Percentiles rank a stretch among this genome's conserved stretches.
phyloP scores from a whole-genome alignment of 2,329 filamentous ascomycete species.

The Stagonosporopsis tanaceti region DNA sequence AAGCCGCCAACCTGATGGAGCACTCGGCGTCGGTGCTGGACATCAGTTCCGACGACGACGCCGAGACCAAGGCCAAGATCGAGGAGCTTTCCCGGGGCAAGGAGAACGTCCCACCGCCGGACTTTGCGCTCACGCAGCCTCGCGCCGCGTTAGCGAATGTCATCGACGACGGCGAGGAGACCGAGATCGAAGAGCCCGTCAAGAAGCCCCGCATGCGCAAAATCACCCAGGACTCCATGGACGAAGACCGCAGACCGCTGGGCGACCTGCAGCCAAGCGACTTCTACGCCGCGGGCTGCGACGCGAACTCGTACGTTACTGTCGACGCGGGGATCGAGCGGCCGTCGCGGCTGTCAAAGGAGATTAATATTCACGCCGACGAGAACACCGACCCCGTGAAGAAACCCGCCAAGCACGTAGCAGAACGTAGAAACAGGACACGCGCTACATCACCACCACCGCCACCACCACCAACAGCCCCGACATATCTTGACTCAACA shows the following conservation, averaged over 20 bases:
- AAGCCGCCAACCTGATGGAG: conserved; percentile 91
- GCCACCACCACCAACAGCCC: background rate
- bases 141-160: conserved; percentile 19
- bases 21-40: conserved; percentile 88
- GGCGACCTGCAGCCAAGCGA: conserved; percentile 47
- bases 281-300: conserved; percentile 51
- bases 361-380: conserved; percentile 18
- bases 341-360: conserved; percentile 46
- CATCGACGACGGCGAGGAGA: conserved; percentile 24
- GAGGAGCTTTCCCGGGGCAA: conserved; percentile 74
- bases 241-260: conserved; percentile 51
- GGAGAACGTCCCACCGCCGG: conserved; percentile 85
- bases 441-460: background rate
- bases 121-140: conserved; percentile 41
- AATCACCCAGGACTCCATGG: conserved; percentile 49
- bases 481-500: background rate
- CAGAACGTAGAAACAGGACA: background rate
- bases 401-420: background rate
- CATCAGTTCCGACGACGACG: conserved; percentile 87
- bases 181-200: conserved; percentile 27
- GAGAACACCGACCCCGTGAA: conserved; percentile 13
- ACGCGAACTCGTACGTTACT: conserved; percentile 45
- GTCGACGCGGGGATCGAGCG: conserved; percentile 48
- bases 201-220: conserved; percentile 41
- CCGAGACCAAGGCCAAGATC: conserved; percentile 62